Evolutionary conservation across 2,329 filamentous ascomycete genomes (phyloP), one percentile per base, ranked within the genome.

Genomic region (Zarea fungicola): DNA sequence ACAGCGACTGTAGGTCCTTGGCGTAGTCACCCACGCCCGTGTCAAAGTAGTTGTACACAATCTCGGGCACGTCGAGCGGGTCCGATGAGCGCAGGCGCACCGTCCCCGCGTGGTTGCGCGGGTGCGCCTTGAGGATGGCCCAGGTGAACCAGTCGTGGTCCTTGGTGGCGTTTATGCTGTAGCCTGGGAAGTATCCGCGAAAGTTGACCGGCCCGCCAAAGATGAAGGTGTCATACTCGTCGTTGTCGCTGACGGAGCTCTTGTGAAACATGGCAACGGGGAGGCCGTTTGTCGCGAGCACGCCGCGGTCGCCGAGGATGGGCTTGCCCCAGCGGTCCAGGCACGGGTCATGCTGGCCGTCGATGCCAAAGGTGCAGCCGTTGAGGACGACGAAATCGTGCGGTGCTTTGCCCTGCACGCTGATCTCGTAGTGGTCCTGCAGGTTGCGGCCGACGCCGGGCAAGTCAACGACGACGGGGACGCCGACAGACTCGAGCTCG

Each of bases 11-110:
- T 8, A 78, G 58, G 40, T 80, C 73, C 26, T 71, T 66, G 0
- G 64, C 64, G 4, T 70, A 66, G 6, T 77, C 75, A 19, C 73
- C 68, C 18, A 60, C 66, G 18, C 77, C 76, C 0, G 69, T 67
- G 40, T 74, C 71, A 65, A 79, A 83, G 62, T 75, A 84, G 62
- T 81, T 78, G 68, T 83, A 85, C 42, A 70, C 68, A 55, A 88
- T 84, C 6, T 76, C 62, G 0, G 85, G 85, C 3, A 73, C 68
- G 47, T 87, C 83, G 1, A 78, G 76, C 0, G 85, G 84, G 58
- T 88, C 76, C 0, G 75, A 65, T 0, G 79, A 83, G 14, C 69
- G 70, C 5, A 89, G 75, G 4, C 64, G 74, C 4, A 89, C 83
- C 1, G 73, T 76, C 8, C 85, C 85, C 6, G 75, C 77, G 1